Percentiles rank a stretch among this genome's conserved stretches.
Evolutionary conservation across 805 yeast species (phyloP).

Genomic region (Teunomyces pallodes): DNA sequence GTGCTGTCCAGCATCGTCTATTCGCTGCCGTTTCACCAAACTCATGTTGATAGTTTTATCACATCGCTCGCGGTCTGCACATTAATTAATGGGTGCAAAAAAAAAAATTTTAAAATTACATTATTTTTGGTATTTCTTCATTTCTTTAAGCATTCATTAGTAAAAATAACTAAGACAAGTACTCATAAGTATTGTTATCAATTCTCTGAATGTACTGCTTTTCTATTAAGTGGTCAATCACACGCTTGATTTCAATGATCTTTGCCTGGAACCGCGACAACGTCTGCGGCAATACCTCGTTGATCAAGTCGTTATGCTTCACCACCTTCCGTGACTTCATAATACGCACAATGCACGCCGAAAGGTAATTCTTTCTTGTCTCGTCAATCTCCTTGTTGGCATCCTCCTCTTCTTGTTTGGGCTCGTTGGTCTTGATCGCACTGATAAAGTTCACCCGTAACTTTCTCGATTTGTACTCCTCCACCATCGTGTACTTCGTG

Average conservation of each 20-base stretch:
- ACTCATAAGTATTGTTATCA: slow-evolving; percentile 72
- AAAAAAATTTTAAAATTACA: too few relatives aligned
- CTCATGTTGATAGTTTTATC: slow-evolving; percentile 21
- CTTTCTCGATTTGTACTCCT: slow-evolving; percentile 82
- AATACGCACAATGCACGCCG: slow-evolving; percentile 92
- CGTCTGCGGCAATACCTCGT: slow-evolving; percentile 85
- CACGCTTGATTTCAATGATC: slow-evolving; percentile 80
- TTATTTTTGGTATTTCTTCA: too few relatives aligned
- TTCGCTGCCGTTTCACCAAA: slow-evolving; percentile 31
- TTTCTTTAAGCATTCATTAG: too few relatives aligned
- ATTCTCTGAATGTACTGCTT: slow-evolving; percentile 80
- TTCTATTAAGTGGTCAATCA: slow-evolving; percentile 81
- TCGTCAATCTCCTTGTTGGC: slow-evolving; percentile 80
- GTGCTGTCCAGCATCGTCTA: slow-evolving; percentile 3
- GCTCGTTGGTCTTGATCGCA: slow-evolving; percentile 54
- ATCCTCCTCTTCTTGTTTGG: slow-evolving; percentile 67
- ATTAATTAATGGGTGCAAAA: not conserved
- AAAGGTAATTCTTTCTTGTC: slow-evolving; percentile 78
- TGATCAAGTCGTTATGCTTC: slow-evolving; percentile 75
- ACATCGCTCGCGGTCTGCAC: slow-evolving; percentile 1
- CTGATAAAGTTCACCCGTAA: slow-evolving; percentile 75
- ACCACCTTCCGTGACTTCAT: slow-evolving; percentile 90
- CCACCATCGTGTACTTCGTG: slow-evolving; percentile 67
- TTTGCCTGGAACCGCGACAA: slow-evolving; percentile 80
- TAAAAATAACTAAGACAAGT: slow-evolving; percentile 54